Conservation (phyloP, 371 early-diverging fungal species). For the Dinochytrium kinnereticum region DNA sequence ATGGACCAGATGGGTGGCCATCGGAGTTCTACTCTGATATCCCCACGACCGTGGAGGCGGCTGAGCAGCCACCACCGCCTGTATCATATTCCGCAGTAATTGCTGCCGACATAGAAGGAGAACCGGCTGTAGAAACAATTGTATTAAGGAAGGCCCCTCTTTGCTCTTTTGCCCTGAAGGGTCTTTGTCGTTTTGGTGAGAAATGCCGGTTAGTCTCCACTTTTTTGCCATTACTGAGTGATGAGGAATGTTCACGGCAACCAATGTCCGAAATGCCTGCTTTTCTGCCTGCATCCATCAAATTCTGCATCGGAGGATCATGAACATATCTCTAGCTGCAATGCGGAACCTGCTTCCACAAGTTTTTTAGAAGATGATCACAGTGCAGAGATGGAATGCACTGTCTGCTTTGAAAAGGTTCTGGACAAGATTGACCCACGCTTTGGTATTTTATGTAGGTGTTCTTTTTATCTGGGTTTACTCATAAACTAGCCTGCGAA, state of each 20-base stretch:
- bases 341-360: background rate
- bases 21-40: background rate
- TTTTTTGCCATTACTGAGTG: too few species aligned
- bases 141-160: background rate
- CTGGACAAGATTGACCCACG: slow-evolving; percentile 51
- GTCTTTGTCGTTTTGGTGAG: slow-evolving; percentile 42
- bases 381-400: slow-evolving; percentile 57
- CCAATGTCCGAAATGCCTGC: slow-evolving; percentile 57
- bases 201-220: slow-evolving; percentile 47
- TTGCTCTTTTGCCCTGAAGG: background rate
- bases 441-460: slow-evolving; percentile 59
- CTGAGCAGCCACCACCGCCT: background rate
- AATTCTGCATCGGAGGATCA: slow-evolving; percentile 39
- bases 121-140: background rate
- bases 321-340: slow-evolving; percentile 41
- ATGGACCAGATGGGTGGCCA: slow-evolving; percentile 1
- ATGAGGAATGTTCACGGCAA: slow-evolving; percentile 46
- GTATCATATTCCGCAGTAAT: background rate
- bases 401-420: slow-evolving; percentile 60
- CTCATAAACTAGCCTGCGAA: slow-evolving; percentile 48
- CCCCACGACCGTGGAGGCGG: background rate
- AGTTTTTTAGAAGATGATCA: slow-evolving; percentile 16
- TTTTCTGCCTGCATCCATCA: slow-evolving; percentile 54
- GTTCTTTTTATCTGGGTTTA: background rate
- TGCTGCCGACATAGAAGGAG: background rate